These are phyloP conservation scores for Peronospora destructor DNA, from an alignment of 352 stramenopile species.

Conservation along the genomic window DNA sequence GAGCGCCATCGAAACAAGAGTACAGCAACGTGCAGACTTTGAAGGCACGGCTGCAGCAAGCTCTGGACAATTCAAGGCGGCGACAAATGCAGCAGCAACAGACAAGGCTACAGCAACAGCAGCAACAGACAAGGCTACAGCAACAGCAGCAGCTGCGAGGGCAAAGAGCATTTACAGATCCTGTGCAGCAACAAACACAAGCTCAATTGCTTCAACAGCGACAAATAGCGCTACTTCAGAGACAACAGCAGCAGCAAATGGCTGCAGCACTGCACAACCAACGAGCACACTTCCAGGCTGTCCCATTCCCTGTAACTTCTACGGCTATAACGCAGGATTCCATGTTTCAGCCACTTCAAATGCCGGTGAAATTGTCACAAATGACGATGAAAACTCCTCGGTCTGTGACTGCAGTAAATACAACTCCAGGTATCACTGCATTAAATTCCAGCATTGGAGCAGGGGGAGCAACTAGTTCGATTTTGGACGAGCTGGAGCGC, in stretches of 20 bases:
- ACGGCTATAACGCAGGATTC: constrained; percentile 29
- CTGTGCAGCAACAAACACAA: constrained; percentile 39
- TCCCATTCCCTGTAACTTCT: constrained; percentile 44
- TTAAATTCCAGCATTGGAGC: constrained; percentile 16
- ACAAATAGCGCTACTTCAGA: constrained; percentile 52
- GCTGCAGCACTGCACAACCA: constrained; percentile 65
- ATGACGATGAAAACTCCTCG: constrained; percentile 22
- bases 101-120: constrained; percentile 27
- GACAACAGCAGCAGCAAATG: constrained; percentile 72
- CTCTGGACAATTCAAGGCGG: constrained; percentile 74
- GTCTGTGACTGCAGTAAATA: constrained; percentile 20
- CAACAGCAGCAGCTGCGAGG: constrained; percentile 34
- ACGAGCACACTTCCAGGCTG: constrained; percentile 52
- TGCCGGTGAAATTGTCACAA: constrained; percentile 44
- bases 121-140: constrained; percentile 29
- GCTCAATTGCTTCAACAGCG: constrained; percentile 49
- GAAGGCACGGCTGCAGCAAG: constrained; percentile 75
- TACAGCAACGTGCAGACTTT: constrained; percentile 86
- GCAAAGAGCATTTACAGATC: constrained; percentile 34
- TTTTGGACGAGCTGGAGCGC: constrained; percentile 78
- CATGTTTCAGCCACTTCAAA: constrained; percentile 48
- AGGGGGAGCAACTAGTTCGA: constrained; percentile 49
- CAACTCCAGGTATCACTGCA: constrained; percentile 8
- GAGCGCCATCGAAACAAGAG: constrained; percentile 69
- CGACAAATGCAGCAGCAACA: constrained; percentile 75